These are phyloP conservation scores for Trametes versicolor DNA, from an alignment of 1,284 basidiomycete species.

Conservation along the genomic window DNA sequence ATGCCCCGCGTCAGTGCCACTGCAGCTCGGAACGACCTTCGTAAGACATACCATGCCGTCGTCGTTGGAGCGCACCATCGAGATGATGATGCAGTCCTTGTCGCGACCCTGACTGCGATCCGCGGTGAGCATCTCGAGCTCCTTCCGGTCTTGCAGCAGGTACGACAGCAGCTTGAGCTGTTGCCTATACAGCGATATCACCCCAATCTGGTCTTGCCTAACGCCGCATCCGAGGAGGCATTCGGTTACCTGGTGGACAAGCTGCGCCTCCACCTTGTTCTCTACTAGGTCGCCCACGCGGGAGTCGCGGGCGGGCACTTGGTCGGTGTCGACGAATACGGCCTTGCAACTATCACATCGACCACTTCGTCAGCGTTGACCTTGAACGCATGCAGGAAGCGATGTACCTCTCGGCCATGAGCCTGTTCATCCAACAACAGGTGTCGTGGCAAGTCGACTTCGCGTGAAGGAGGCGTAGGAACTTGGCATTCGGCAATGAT, in stretches of 20 bases:
- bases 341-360: constrained; percentile 72
- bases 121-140: constrained; percentile 92
- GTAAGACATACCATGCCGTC: constrained; percentile 66
- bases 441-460: constrained; percentile 39
- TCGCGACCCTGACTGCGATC: constrained; percentile 97
- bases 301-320: constrained; percentile 78
- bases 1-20: constrained; percentile 8
- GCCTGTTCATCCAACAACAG: constrained; percentile 76
- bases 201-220: constrained; percentile 76
- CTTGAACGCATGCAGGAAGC: constrained; percentile 12
- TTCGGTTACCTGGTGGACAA: constrained; percentile 71
- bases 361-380: neutral
- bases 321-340: constrained; percentile 94
- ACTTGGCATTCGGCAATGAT: constrained; percentile 57
- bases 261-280: constrained; percentile 82
- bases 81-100: constrained; percentile 95
- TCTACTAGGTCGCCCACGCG: constrained; percentile 90
- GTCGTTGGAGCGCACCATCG: constrained; percentile 90
- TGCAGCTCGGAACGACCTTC: constrained; percentile 15
- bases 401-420: constrained; percentile 73
- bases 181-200: constrained; percentile 94
- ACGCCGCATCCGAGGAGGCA: constrained; percentile 77
- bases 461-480: constrained; percentile 53
- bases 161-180: constrained; percentile 89
- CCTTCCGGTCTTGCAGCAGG: constrained; percentile 58